These are phyloP conservation scores for Plasmodium relictum DNA, from an alignment of 169 alveolate genomes.

Conservation along the genomic window DNA sequence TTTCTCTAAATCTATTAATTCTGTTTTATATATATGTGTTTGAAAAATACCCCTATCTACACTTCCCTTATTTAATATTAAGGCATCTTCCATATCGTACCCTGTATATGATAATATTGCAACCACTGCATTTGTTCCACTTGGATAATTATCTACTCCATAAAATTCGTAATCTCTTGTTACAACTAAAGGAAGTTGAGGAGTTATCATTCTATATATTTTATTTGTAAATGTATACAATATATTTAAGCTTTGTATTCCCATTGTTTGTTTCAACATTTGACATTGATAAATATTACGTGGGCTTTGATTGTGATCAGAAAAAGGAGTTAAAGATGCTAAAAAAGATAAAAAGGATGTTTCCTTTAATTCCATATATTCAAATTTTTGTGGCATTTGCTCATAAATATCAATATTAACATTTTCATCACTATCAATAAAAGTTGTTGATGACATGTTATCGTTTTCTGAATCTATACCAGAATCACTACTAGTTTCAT, in stretches of 20 bases:
- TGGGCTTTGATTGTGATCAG: slow-evolving; percentile 99
- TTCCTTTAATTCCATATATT: slow-evolving; percentile 97
- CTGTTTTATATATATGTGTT: slow-evolving; percentile 97
- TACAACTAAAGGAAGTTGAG: slow-evolving; percentile 98
- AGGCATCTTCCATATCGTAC: slow-evolving; percentile 99
- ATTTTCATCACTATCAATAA: slow-evolving; percentile 75
- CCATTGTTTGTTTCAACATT: slow-evolving; percentile 99
- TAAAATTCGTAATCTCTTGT: slow-evolving; percentile 94
- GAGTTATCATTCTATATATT: slow-evolving; percentile 93
- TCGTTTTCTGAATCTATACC: slow-evolving; percentile 31
- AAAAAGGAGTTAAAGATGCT: slow-evolving; percentile 98
- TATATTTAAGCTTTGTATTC: slow-evolving; percentile 97
- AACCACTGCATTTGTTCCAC: slow-evolving; percentile 99
- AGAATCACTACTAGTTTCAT: slow-evolving; percentile 28
- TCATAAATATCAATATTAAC: slow-evolving; percentile 73
- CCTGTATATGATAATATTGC: slow-evolving; percentile 99
- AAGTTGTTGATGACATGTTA: slow-evolving; percentile 32
- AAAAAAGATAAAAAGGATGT: slow-evolving; percentile 95
- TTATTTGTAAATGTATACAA: slow-evolving; percentile 97
- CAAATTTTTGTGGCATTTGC: slow-evolving; percentile 90
- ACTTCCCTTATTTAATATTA: slow-evolving; percentile 98
- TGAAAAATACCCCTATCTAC: slow-evolving; percentile 99
- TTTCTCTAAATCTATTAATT: slow-evolving; percentile 85
- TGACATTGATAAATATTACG: slow-evolving; percentile 99
- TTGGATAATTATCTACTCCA: slow-evolving; percentile 97